These are phyloP conservation scores for Diplodia sapinea DNA, from an alignment of 2,329 filamentous ascomycete species.

Conservation along the genomic window DNA sequence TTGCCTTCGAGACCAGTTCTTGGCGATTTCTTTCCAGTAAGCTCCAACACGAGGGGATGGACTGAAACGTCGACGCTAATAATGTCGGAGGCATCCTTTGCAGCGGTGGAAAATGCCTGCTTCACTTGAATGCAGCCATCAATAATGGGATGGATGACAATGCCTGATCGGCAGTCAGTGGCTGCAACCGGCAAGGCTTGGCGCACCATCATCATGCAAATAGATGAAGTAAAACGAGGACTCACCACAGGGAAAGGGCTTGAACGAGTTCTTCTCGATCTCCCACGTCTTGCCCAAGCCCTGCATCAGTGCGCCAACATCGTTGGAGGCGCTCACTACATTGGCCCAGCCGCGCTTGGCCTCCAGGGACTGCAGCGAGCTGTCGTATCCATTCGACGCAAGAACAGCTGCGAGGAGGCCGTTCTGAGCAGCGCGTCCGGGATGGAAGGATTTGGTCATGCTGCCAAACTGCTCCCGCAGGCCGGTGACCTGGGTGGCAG, in stretches of 20 bases:
- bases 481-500: conserved; percentile 60
- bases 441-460: conserved; percentile 63
- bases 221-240: neutral
- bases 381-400: conserved; percentile 58
- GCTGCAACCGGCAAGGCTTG: neutral
- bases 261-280: conserved; percentile 61
- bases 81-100: conserved; percentile 49
- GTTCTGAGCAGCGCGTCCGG: conserved; percentile 59
- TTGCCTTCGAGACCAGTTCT: conserved; percentile 59
- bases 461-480: conserved; percentile 62
- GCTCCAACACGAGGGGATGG: conserved; percentile 59
- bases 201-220: neutral
- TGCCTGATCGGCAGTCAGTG: conserved; percentile 40
- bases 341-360: conserved; percentile 61
- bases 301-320: conserved; percentile 48
- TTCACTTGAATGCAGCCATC: conserved; percentile 57
- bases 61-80: conserved; percentile 52
- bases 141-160: conserved; percentile 63
- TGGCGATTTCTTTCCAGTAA: conserved; percentile 59
- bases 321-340: conserved; percentile 55
- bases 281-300: conserved; percentile 55
- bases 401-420: conserved; percentile 57
- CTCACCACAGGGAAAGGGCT: conserved; percentile 60
- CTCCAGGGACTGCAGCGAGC: conserved; percentile 55
- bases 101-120: conserved; percentile 38